Conservation (phyloP, 768 basidiomycete genomes). For the Termitomyces sp. region DNA sequence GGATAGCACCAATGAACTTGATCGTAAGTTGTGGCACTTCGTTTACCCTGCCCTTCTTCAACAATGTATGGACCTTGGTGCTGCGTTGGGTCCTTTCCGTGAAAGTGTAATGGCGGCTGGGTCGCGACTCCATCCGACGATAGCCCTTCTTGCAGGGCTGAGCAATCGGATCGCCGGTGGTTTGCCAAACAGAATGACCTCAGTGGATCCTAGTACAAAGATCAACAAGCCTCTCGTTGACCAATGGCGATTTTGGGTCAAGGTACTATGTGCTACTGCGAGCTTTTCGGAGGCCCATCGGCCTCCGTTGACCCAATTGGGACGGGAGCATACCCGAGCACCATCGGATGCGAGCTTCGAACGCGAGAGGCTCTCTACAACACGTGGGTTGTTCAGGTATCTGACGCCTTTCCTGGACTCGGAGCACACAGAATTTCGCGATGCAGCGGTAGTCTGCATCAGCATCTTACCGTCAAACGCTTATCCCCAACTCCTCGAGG, state of each 20-base stretch:
- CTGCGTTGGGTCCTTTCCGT: constrained; percentile 46
- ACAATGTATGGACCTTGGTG: constrained; percentile 42
- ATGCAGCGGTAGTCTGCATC: constrained; percentile 83
- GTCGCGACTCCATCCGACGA: constrained; percentile 63
- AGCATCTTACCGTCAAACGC: constrained; percentile 76
- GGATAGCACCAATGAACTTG: constrained; percentile 62
- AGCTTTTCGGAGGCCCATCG: constrained; percentile 54
- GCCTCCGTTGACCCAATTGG: constrained; percentile 45
- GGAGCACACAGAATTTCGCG: constrained; percentile 77
- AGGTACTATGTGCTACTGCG: constrained; percentile 80
- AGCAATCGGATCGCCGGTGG: constrained; percentile 48
- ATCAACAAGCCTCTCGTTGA: constrained; percentile 58
- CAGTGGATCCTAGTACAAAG: constrained; percentile 44
- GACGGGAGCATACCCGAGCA: constrained; percentile 62
- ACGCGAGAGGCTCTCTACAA: constrained; percentile 76
- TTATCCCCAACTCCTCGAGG: constrained; percentile 79
- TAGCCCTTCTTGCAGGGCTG: constrained; percentile 71
- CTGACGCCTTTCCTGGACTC: constrained; percentile 85
- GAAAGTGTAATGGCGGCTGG: constrained; percentile 64
- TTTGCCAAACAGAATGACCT: constrained; percentile 32
- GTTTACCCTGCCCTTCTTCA: constrained; percentile 64
- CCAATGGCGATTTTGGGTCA: constrained; percentile 84
- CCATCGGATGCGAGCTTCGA: constrained; percentile 74
- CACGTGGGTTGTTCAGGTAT: constrained; percentile 78
- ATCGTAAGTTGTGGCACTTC: constrained; percentile 70